phyloP scores from a whole-genome alignment of 805 yeast genomes.

The Wickerhamiella alocasiicola region DNA sequence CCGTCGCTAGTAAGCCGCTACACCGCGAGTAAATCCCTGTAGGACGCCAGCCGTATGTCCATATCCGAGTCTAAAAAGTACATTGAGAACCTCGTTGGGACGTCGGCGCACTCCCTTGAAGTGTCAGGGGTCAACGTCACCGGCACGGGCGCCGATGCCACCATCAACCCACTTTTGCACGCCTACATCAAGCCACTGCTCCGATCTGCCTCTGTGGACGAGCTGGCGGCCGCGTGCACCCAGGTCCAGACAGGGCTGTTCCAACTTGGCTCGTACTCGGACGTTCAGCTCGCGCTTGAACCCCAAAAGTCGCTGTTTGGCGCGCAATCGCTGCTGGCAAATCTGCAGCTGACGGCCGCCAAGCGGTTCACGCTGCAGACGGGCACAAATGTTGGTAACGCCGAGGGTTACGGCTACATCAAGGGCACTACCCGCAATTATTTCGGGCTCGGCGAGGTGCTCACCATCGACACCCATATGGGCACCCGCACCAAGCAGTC shows the following conservation, averaged over 20 bases:
- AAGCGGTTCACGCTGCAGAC: slow-evolving; percentile 73
- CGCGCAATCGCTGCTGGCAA: slow-evolving; percentile 13
- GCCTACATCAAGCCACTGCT: slow-evolving; percentile 27
- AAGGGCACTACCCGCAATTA: slow-evolving; percentile 53
- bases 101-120: neutral
- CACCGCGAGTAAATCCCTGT: too few species aligned
- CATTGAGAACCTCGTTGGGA: neutral
- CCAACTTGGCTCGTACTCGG: slow-evolving; percentile 4
- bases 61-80: neutral
- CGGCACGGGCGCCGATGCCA: slow-evolving; percentile 27
- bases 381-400: slow-evolving; percentile 93
- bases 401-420: slow-evolving; percentile 90
- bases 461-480: slow-evolving; percentile 43
- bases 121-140: slow-evolving; percentile 21
- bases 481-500: slow-evolving; percentile 51
- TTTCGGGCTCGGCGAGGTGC: slow-evolving; percentile 57
- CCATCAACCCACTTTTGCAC: slow-evolving; percentile 22
- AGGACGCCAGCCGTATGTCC: too few species aligned
- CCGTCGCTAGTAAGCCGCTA: too few species aligned
- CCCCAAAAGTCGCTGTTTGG: neutral
- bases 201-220: slow-evolving; percentile 19
- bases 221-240: slow-evolving; percentile 23
- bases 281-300: neutral
- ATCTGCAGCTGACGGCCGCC: slow-evolving; percentile 25
- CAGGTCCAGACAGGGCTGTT: slow-evolving; percentile 16